Base-by-base conservation (phyloP, 257 asterid genomes). In the Solanum sejunctum region DNA sequence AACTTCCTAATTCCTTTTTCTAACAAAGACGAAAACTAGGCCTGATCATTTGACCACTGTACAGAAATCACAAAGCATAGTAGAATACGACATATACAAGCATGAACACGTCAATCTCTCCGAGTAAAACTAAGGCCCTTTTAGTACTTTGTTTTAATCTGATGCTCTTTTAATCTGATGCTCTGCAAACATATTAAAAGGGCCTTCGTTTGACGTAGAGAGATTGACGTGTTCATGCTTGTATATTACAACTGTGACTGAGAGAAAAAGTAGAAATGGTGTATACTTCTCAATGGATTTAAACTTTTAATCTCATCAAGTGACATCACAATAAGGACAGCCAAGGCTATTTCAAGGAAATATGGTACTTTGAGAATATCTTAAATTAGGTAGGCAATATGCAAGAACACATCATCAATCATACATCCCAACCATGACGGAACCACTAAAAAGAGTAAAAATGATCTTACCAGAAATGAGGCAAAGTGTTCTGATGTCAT, bases 401-500 rank as follows among this genome's bases (percentile, higher is more conserved):
- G 64, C 28, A 78, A 9, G 83, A 78, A 78, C 49, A 16, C 49
- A 52, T 71, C 83, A 26, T 52, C 64, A 78, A 28, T 78, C 63
- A 52, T 15, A 10, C 49, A 23, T 49, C 15, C 61, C 58, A 7
- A 9, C 12, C 49, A 78, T 12, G 64, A 16, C 49, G 5, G 6
- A 26, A 16, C 64, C 52, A 26, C 47, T 51, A 54, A 81, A 17
- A 87, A 79, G 52, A 66, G 84, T 10, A 73, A 45, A 60, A 86
- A 54, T 77, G 63, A 72, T 80, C 98, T 93, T 86, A 96, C 99
- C 87, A 96, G 85, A 92, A 96, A 96, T 18, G 99, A 96, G 49
- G 98, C 98, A 88, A 96, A 96, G 89, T 96, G 99, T 87, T 96
- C 99, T 6, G 99, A 96, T 81, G 99, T 96, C 98, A 96, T 89